Evolutionary conservation across 2,329 filamentous ascomycete genomes (phyloP).

Genomic region (Aspergillus sp.): DNA sequence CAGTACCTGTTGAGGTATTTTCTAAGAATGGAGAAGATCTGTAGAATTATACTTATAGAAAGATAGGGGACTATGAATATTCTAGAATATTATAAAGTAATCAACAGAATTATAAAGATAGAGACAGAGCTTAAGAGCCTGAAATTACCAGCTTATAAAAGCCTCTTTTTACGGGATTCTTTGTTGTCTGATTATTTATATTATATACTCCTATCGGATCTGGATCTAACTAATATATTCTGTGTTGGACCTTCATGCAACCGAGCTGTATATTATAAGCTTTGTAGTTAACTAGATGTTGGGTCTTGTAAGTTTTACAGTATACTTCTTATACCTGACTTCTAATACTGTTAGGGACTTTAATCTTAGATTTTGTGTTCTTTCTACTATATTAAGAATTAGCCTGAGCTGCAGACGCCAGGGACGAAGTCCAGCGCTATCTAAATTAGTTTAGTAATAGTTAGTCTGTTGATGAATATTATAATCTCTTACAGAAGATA

Average conservation of each 20-base stretch:
- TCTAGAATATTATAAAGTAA: constrained; percentile 18
- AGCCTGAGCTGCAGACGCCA: neutral
- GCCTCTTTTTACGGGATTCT: constrained; percentile 24
- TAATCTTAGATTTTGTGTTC: constrained; percentile 15
- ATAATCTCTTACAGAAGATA: constrained; percentile 15
- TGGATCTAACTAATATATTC: constrained; percentile 18
- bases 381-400: constrained; percentile 17
- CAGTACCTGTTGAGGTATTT: too few relatives aligned
- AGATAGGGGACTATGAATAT: constrained; percentile 31
- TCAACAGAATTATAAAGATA: constrained; percentile 26
- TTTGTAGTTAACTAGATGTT: neutral
- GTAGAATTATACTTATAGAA: constrained; percentile 30
- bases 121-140: constrained; percentile 22
- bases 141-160: constrained; percentile 36
- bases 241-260: constrained; percentile 18
- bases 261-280: constrained; percentile 3
- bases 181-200: constrained; percentile 5
- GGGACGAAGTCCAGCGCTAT: constrained; percentile 13
- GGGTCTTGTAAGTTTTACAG: constrained; percentile 17
- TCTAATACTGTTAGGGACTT: constrained; percentile 10
- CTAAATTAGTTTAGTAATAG: constrained; percentile 13
- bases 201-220: constrained; percentile 11
- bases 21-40: constrained; percentile 37
- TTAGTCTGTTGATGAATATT: constrained; percentile 21
- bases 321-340: too few relatives aligned